Percentiles rank a stretch among this genome's conserved stretches.
phyloP scores from a whole-genome alignment of 1,139 yeast genomes.

The Saccharomycopsis hybrid region DNA sequence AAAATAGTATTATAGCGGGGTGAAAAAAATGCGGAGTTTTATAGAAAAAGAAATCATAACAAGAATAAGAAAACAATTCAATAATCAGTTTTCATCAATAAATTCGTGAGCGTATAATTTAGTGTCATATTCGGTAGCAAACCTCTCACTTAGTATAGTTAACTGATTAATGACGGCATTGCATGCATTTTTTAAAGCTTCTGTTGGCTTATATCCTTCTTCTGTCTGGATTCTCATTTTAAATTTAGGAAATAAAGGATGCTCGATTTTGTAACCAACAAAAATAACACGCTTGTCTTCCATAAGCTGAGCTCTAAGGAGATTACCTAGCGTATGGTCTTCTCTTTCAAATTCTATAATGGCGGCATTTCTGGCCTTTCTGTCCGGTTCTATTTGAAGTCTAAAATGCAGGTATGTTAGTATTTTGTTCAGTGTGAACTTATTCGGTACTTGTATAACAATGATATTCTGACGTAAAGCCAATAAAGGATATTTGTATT shows the following conservation, averaged over 20 bases:
- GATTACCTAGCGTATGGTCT: conserved; percentile 92
- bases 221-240: conserved; percentile 92
- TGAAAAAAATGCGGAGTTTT: too few species aligned
- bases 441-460: neutral
- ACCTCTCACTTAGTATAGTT: conserved; percentile 65
- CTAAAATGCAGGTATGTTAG: conserved; percentile 31
- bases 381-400: conserved; percentile 84
- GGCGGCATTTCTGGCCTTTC: conserved; percentile 93
- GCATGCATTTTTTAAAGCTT: conserved; percentile 87
- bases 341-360: conserved; percentile 90
- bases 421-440: conserved; percentile 4
- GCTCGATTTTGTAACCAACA: conserved; percentile 97
- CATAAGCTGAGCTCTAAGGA: conserved; percentile 78
- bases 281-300: conserved; percentile 83
- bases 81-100: conserved; percentile 18
- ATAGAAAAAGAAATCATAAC: too few species aligned
- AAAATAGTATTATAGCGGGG: too few species aligned
- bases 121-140: conserved; percentile 88
- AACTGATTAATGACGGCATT: conserved; percentile 74
- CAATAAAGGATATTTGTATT: too few species aligned
- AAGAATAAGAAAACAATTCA: too few species aligned
- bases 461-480: neutral
- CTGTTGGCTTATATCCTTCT: conserved; percentile 87
- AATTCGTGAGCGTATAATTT: conserved; percentile 63
- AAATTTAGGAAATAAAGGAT: conserved; percentile 93